phyloP scores from a whole-genome alignment of 1,284 basidiomycete genomes.

The Earliella scabrosa region DNA sequence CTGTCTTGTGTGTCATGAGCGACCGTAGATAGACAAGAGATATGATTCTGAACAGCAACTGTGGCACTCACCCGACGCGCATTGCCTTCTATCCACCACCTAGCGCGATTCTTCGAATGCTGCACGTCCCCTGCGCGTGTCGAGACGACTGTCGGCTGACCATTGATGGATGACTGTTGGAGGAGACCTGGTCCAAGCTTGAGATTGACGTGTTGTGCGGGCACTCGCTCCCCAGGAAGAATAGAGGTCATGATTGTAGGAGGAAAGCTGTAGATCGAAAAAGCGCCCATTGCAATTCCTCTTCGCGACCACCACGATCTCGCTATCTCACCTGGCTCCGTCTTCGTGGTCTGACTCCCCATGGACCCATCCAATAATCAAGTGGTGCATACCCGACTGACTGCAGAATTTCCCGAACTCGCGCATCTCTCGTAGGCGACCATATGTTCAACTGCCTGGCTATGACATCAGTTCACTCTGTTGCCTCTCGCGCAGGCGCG shows the following conservation, averaged over 20 bases:
- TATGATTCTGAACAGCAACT: neutral
- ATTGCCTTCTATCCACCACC: conserved; percentile 85
- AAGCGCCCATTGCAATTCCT: neutral
- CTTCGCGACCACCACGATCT: conserved; percentile 7
- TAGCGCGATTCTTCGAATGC: conserved; percentile 70
- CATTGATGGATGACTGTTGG: conserved; percentile 44
- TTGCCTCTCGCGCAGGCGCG: conserved; percentile 53
- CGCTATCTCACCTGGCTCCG: neutral
- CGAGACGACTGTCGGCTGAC: conserved; percentile 51
- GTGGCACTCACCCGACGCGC: conserved; percentile 62
- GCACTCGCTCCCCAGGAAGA: conserved; percentile 71
- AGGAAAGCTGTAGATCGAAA: neutral
- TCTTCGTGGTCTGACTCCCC: neutral
- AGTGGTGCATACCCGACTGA: conserved; percentile 50
- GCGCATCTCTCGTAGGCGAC: conserved; percentile 64
- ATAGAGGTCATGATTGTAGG: conserved; percentile 52
- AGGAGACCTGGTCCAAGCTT: conserved; percentile 80
- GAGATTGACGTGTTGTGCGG: conserved; percentile 73
- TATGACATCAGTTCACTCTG: conserved; percentile 1
- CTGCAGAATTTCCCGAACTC: conserved; percentile 73
- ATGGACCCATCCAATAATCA: conserved; percentile 11
- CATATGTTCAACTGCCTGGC: neutral
- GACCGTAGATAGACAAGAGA: neutral
- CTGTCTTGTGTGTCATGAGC: conserved; percentile 43
- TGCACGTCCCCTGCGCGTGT: conserved; percentile 71